Conservation (phyloP, 345 rosid genomes). For the Populus deltoides region DNA sequence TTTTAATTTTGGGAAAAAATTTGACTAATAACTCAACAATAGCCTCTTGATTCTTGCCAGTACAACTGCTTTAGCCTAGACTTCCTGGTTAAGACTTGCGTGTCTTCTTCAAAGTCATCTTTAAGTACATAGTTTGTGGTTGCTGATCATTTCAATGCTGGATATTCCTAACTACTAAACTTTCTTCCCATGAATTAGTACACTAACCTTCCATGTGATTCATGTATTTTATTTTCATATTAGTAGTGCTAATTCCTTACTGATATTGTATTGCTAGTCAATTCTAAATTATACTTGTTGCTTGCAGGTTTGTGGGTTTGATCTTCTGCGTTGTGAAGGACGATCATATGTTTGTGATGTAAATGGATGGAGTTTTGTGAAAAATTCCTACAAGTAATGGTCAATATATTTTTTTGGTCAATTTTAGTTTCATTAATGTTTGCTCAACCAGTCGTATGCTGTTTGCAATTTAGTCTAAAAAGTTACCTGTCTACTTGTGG, state of each 20-base stretch:
- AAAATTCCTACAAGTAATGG: slow-evolving; percentile 93
- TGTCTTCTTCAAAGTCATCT: neutral
- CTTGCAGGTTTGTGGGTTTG: slow-evolving; percentile 96
- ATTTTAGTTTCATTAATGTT: neutral
- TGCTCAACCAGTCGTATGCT: neutral
- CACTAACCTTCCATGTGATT: neutral
- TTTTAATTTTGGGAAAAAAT: neutral
- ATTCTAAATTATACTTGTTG: slow-evolving; percentile 4
- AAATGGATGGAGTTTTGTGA: slow-evolving; percentile 99
- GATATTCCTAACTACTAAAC: neutral
- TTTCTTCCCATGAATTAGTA: neutral
- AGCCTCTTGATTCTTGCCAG: slow-evolving; percentile 3
- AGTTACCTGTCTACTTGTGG: neutral
- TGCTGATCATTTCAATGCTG: neutral
- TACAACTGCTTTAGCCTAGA: neutral
- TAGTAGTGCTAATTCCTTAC: neutral
- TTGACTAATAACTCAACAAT: neutral
- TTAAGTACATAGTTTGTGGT: neutral
- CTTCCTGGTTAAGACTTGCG: slow-evolving; percentile 5
- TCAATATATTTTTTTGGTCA: neutral
- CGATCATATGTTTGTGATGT: slow-evolving; percentile 97
- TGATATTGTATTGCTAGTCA: neutral
- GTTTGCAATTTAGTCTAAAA: neutral
- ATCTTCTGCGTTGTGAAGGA: slow-evolving; percentile 95
- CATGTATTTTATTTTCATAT: neutral